Base-by-base conservation (phyloP, 2,329 filamentous ascomycete species). In the Hypoxylon rubiginosum region DNA sequence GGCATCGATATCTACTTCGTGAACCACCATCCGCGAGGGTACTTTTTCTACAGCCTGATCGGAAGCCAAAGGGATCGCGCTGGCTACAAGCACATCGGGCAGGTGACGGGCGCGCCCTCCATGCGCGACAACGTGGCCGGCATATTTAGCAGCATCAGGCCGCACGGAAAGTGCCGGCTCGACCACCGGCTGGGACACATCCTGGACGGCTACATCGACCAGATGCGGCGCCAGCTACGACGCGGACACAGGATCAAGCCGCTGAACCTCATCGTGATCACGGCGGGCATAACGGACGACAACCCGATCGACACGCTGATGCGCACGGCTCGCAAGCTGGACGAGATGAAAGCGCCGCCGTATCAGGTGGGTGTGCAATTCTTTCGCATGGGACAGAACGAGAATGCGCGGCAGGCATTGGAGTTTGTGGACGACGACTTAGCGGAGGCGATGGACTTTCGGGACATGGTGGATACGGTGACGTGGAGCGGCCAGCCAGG, bases 291-390 rank as follows among this genome's bases (percentile, higher is more conserved):
- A 32, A 87, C 90, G 0, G 86, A 83, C 4, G 89, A 92, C 71
- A 89, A 92, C 64, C 84, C 89, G 0, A 88, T 90, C 74, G 83
- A 80, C 4, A 80, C 85, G 5, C 85, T 93, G 52, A 81, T 90
- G 46, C 76, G 79, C 1, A 84, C 84, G 0, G 91, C 90, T 0
- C 85, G 84, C 78, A 86, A 84, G 71, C 81, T 94, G 9, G 86
- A 91, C 69, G 80, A 81, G 62, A 75, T 87, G 3, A 82, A 86
- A 1, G 90, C 89, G 1, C 84, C 86, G 9, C 83, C 86, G 0
- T 90, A 88, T 82, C 91, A 93, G 77, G 81, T 93, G 1, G 91
- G 91, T 3, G 86, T 94, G 52, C 91, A 93, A 72, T 91, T 93
- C 77, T 92, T 93, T 79, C 90, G 92, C 73, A 87, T 93, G 9